Evolutionary conservation across 352 stramenopile species (phyloP).

Genomic region (Globisporangium nunn): DNA sequence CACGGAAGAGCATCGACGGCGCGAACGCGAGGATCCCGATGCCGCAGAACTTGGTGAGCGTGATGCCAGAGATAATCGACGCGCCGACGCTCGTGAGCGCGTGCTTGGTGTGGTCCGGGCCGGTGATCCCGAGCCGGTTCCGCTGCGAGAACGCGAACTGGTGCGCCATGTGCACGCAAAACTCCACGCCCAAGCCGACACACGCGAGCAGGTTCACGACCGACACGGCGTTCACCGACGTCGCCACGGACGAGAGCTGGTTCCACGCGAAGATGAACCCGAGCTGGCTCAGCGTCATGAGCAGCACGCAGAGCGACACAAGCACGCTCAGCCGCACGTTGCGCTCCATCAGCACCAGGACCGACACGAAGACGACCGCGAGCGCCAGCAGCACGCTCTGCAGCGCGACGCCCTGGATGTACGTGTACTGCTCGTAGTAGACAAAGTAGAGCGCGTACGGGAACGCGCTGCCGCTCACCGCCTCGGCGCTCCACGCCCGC

Average conservation of each 20-base stretch:
- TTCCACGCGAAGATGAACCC: constrained; percentile 85
- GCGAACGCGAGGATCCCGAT: constrained; percentile 87
- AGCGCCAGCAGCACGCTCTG: constrained; percentile 81
- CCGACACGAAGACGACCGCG: constrained; percentile 66
- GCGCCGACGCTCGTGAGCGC: constrained; percentile 69
- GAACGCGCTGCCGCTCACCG: constrained; percentile 36
- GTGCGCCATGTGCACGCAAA: constrained; percentile 83
- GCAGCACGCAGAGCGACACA: constrained; percentile 72
- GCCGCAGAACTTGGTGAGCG: constrained; percentile 88
- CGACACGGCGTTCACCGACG: constrained; percentile 87
- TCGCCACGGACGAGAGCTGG: constrained; percentile 31
- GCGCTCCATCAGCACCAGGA: constrained; percentile 74
- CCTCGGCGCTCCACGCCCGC: constrained; percentile 24
- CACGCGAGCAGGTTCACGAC: constrained; percentile 87
- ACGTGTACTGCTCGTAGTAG: constrained; percentile 90
- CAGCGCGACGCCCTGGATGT: constrained; percentile 86
- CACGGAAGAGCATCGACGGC: constrained; percentile 86
- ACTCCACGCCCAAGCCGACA: constrained; percentile 86
- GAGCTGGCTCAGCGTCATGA: constrained; percentile 70
- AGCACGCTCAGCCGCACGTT: constrained; percentile 56
- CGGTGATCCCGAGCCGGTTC: constrained; percentile 41
- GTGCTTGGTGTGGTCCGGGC: constrained; percentile 59
- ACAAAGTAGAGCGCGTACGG: constrained; percentile 89
- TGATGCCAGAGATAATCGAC: constrained; percentile 89
- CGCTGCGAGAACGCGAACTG: constrained; percentile 65